Conservation (phyloP, 1,284 basidiomycete genomes). For the Laetiporus sulphureus region DNA sequence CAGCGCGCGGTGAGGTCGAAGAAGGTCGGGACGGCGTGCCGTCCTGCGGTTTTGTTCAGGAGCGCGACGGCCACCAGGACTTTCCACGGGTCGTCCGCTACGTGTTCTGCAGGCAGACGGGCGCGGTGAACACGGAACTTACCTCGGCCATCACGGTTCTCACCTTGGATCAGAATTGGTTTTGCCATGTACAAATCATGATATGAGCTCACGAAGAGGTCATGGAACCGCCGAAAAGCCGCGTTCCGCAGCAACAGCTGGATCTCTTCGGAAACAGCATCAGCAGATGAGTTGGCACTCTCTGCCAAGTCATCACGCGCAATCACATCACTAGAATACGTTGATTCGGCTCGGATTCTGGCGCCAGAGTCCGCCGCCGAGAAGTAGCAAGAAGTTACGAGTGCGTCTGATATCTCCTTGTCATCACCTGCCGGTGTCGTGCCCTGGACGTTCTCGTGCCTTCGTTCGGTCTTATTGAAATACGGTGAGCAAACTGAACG, state of each 20-base stretch:
- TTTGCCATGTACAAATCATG: conserved; percentile 16
- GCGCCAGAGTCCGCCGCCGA: not conserved
- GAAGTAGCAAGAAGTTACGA: not conserved
- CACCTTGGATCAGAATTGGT: conserved; percentile 20
- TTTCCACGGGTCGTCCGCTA: conserved; percentile 48
- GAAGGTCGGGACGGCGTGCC: conserved; percentile 46
- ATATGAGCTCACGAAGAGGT: conserved; percentile 10
- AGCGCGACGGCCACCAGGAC: conserved; percentile 46
- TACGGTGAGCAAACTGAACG: too few relatives aligned
- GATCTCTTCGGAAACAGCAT: not conserved
- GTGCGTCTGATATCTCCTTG: too few relatives aligned
- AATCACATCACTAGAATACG: not conserved
- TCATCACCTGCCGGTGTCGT: too few relatives aligned
- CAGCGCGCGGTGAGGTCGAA: conserved; percentile 44
- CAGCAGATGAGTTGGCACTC: too few relatives aligned
- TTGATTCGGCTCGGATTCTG: not conserved
- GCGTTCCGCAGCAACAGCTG: conserved; percentile 1
- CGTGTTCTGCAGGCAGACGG: conserved; percentile 30
- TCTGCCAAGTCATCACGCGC: not conserved
- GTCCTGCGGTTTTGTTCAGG: conserved; percentile 51
- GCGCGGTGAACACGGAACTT: not conserved
- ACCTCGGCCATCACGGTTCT: not conserved
- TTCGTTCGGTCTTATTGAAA: too few relatives aligned
- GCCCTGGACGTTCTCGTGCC: too few relatives aligned
- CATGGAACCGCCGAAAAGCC: conserved; percentile 10